Evolutionary conservation across 1,284 basidiomycete species (phyloP), one percentile per base, ranked within the genome.

Genomic region (Mycena sp.): DNA sequence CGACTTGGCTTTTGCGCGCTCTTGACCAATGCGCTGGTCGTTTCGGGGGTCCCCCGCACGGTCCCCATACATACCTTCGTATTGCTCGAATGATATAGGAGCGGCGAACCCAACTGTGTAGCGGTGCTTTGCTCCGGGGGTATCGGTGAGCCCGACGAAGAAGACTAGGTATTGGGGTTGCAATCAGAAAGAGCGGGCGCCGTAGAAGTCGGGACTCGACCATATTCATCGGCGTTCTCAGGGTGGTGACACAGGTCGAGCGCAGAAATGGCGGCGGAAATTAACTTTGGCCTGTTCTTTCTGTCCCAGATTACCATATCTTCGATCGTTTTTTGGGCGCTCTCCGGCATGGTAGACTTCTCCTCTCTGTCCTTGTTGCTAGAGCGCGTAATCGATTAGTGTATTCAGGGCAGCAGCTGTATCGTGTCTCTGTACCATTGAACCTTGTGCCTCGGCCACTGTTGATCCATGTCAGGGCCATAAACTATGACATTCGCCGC

Each of bases 371-470:
- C 49, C 44, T 43, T 25, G 38, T 67, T 64, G 46, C 65, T 67
- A 29, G 17, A 41, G 25, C 23, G 21, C 23, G 23, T 19, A 16
- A 43, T 63, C 38, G 54, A 52, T n/a, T 9, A 21, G 23, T 16
- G 26, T 40, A n/a, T n/a, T 16, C 6, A 41, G 17, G 25, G 21
- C 5, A n/a, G 6, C 19, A 16, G 52, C 12, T 6, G n/a, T 23
- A 26, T 40, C 17, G 1, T n/a, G 3, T n/a, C 6, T 9, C 14
- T 46, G 14, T 43, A 67, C 65, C 65, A 67, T 50, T 67, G 53
- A 10, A 59, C 21, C 58, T 67, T 67, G 25, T 67, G 65, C 25
- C 65, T 46, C 32, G 65, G 62, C 65, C 65, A 67, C 65, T 67
- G 35, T 26, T 16, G 19, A n/a, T 6, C 2, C n/a, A 19, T 17